Evolutionary conservation across 2,329 filamentous ascomycete genomes (phyloP), one percentile per base, ranked within the genome.

Genomic region (Didymella glomerata): DNA sequence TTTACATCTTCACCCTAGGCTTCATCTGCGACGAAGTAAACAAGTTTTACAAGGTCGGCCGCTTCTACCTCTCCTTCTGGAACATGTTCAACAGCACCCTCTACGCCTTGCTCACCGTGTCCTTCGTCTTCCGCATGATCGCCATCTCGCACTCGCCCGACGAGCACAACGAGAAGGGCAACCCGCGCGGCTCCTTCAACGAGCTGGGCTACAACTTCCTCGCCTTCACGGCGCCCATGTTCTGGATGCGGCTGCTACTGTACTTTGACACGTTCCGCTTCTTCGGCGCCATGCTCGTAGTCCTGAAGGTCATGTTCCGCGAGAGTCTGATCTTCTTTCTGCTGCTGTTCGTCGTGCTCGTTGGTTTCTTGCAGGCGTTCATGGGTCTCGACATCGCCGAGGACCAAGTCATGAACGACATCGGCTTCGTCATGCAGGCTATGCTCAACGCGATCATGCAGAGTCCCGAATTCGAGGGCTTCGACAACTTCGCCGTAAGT

Each of bases 231-330:
- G 93, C 95, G 0, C 95, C 95, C 0, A 91, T 99, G 91, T 98
- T 99, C 78, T 99, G 95, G 94, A 90, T 89, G 73, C 90, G 95
- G 4, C 84, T 99, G 59, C 80, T 99, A 62, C 86, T 99, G 7
- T 99, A 97, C 74, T 86, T 99, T 18, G 95, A 99, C 78, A 92
- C 90, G 0, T 86, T 96, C 83, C 88, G 91, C 54, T 99, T 99
- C 82, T 99, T 99, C 71, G 95, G 95, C 24, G 93, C 94, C 48
- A 99, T 99, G 95, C 86, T 99, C 1, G 94, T 99, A 2, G 93
- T 99, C 2, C 83, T 99, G 44, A 96, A 98, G 76, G 81, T 83
- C 66, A 83, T 85, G 83, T 84, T 85, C 81, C 78, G 81, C 57
- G 83, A 85, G 77, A 96, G 91, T 0, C 83, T 97, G 68, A 98